These are phyloP conservation scores for Primulina tabacum DNA, from an alignment of 257 asterid genomes.

Conservation along the genomic window DNA sequence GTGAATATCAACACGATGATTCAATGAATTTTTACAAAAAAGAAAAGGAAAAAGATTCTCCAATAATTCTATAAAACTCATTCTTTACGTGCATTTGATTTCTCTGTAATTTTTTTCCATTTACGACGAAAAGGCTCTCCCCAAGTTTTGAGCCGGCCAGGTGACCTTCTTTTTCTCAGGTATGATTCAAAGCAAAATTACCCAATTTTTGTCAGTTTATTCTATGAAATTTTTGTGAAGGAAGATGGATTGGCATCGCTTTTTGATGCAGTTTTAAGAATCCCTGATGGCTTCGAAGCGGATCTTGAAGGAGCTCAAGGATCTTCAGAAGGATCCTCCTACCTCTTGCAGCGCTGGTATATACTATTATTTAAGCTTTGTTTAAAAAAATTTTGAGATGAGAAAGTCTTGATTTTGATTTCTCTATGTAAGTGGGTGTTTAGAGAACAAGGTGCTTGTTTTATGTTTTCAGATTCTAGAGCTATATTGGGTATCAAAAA, in stretches of 20 bases:
- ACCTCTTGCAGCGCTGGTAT: not conserved
- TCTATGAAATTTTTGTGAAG: not conserved
- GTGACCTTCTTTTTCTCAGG: not conserved
- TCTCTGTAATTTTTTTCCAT: not conserved
- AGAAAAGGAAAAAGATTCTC: not conserved
- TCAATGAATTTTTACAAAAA: not conserved
- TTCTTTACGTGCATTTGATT: not conserved
- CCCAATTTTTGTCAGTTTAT: not conserved
- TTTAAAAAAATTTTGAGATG: not conserved
- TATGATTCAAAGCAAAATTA: not conserved
- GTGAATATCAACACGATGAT: not conserved
- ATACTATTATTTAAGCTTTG: conserved; percentile 22
- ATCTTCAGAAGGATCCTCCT: conserved; percentile 45
- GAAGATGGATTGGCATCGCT: conserved; percentile 18
- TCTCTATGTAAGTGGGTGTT: not conserved
- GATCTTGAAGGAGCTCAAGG: conserved; percentile 45
- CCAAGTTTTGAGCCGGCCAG: not conserved
- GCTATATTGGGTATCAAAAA: not conserved
- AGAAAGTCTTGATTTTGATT: not conserved
- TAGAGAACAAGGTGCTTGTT: no score
- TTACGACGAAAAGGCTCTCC: not conserved
- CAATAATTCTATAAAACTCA: not conserved
- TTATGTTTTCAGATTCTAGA: no score
- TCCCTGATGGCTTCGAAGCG: not conserved
- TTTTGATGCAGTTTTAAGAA: conserved; percentile 7